A percentile compares a stretch with the other conserved stretches of the same genome.
phyloP scores from a whole-genome alignment of 768 basidiomycete species.

The Naganishia vaughanmartiniae region DNA sequence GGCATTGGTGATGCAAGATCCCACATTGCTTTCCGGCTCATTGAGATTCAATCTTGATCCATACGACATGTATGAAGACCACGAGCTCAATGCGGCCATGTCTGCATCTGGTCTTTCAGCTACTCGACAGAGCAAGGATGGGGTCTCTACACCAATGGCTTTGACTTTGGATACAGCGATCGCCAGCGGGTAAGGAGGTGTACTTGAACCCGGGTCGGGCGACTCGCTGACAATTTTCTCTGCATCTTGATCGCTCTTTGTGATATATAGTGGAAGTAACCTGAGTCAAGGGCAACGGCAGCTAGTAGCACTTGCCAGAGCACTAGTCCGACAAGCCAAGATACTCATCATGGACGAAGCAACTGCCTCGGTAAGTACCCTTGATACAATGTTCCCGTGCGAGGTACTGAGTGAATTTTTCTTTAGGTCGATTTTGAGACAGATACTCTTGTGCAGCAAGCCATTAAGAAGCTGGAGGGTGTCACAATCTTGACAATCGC shows the following conservation, averaged over 20 bases:
- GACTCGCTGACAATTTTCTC: constrained; percentile 24
- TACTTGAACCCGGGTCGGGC: too few species aligned
- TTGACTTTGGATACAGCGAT: constrained; percentile 50
- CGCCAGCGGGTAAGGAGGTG: constrained; percentile 41
- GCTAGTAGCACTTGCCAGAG: constrained; percentile 62
- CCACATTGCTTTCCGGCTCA: constrained; percentile 61
- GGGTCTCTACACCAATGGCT: constrained; percentile 23
- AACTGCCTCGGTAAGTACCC: constrained; percentile 57
- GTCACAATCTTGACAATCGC: constrained; percentile 63
- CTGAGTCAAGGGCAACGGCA: constrained; percentile 62
- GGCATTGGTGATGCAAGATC: constrained; percentile 65
- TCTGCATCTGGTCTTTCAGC: constrained; percentile 55
- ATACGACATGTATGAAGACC: constrained; percentile 61
- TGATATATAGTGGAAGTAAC: constrained; percentile 62
- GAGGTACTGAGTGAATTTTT: constrained; percentile 8
- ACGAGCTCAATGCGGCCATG: constrained; percentile 58
- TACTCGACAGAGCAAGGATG: constrained; percentile 15
- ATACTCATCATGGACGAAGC: constrained; percentile 62
- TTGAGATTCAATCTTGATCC: constrained; percentile 65
- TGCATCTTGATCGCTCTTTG: constrained; percentile 40
- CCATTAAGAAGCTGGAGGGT: constrained; percentile 57
- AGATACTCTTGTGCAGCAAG: constrained; percentile 61
- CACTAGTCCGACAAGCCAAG: constrained; percentile 61
- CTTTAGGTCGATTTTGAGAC: constrained; percentile 59
- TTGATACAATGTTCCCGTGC: constrained; percentile 35